Evolutionary conservation across 305 asterid genomes (phyloP), one percentile per base, ranked within the genome.

Genomic region (Fraxinus floribunda): DNA sequence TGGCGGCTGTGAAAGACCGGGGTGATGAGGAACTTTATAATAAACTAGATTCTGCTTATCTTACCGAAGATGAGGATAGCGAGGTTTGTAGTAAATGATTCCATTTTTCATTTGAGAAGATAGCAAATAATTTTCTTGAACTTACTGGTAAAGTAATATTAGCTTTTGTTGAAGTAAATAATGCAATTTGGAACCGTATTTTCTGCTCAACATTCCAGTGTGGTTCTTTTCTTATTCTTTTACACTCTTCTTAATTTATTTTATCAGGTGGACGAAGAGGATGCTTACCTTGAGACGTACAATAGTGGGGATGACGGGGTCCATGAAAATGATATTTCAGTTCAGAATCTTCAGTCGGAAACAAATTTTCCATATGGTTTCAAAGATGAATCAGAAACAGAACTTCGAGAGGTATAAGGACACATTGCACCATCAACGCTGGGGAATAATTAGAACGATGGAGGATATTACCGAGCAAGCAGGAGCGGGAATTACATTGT

Each of bases 1-100:
- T 93, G 94, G 95, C 88, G 6, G 82, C 90, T 81, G 88, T 87
- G 77, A 85, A 88, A 86, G 97, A 92, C 41, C 82, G 32, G 16
- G 95, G 93, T 3, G 92, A 94, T 29, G 92, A 84, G 79, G 93
- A 88, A 78, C 92, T 94, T 80, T 96, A 96, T 83, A 84, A 87
- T 72, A 88, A 89, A 84, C 83, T 96, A 82, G 93, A 92, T 76
- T 86, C 90, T 62, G 91, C 95, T 79, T 94, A 96, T 82, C 79
- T 88, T 60, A 70, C 92, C 30, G 98, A 92, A 83, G 97, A 94
- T 4, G 99, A 94, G 78, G 91, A 93, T 81, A 92, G 90, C 49
- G 98, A 94, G 98, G 99, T 94, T 81, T 60, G 89, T 82, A 30
- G 26, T 46, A 55, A 35, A 62, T 49, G 36, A 30, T 41, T 55